Evolutionary conservation across 495 filamentous ascomycete genomes (phyloP).

Genomic region (Penicillium cosmopolitanum): DNA sequence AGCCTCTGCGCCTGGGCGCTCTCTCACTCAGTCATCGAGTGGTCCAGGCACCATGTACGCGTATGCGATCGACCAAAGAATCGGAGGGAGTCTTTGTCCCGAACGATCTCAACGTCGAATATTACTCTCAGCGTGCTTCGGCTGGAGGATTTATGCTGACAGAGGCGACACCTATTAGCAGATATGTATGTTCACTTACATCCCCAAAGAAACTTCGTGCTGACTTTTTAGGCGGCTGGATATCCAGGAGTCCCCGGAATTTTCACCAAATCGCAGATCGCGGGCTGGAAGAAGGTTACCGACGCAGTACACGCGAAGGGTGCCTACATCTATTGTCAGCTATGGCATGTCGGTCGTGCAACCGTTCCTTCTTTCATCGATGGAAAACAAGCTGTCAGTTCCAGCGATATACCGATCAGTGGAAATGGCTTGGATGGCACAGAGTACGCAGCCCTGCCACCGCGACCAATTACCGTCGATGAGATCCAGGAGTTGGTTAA

Average conservation of each 20-base stretch:
- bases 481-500: constrained; percentile 46
- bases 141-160: constrained; percentile 52
- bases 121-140: constrained; percentile 55
- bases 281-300: constrained; percentile 54
- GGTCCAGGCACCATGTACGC: constrained; percentile 57
- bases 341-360: constrained; percentile 56
- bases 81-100: constrained; percentile 44
- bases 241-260: constrained; percentile 53
- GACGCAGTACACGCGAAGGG: constrained; percentile 57
- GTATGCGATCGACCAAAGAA: constrained; percentile 47
- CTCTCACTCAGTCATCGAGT: constrained; percentile 54
- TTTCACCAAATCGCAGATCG: constrained; percentile 46
- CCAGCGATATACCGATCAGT: constrained; percentile 31
- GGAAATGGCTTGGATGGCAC: constrained; percentile 33
- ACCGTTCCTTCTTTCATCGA: constrained; percentile 40
- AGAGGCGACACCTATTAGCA: constrained; percentile 47
- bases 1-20: constrained; percentile 51
- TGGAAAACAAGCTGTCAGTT: constrained; percentile 22
- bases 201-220: neutral
- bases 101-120: constrained; percentile 46
- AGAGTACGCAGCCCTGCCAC: constrained; percentile 37
- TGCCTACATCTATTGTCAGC: constrained; percentile 53
- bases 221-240: constrained; percentile 33
- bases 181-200: constrained; percentile 19
- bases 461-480: constrained; percentile 43